Percentiles rank a stretch among this genome's conserved stretches.
phyloP scores from a whole-genome alignment of 768 basidiomycete genomes.

The Boletus subparvulus region DNA sequence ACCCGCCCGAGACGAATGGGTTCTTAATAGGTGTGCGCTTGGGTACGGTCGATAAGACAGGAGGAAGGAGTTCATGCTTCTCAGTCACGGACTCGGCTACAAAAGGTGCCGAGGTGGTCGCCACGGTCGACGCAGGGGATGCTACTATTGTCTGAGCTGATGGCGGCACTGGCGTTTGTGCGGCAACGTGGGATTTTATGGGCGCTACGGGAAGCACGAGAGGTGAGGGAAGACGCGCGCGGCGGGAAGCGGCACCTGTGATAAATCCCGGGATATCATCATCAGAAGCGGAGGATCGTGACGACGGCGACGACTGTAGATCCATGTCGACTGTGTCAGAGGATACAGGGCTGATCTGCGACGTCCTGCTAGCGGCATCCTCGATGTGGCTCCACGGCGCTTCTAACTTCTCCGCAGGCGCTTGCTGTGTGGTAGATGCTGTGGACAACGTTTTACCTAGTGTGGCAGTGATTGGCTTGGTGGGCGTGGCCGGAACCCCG shows the following conservation, averaged over 20 bases:
- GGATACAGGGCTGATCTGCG: slow-evolving; percentile 32
- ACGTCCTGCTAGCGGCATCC: slow-evolving; percentile 28
- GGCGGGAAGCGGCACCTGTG: slow-evolving; percentile 31
- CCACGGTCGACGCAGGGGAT: slow-evolving; percentile 19
- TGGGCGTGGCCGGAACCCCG: slow-evolving; percentile 5
- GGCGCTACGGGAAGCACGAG: slow-evolving; percentile 23
- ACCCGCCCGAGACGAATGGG: slow-evolving; percentile 53
- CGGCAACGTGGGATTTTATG: slow-evolving; percentile 4
- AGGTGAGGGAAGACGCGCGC: slow-evolving; percentile 24
- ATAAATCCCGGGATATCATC: slow-evolving; percentile 37
- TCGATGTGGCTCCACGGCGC: slow-evolving; percentile 21
- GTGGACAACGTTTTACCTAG: slow-evolving; percentile 10
- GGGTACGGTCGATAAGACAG: not conserved
- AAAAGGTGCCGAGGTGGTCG: slow-evolving; percentile 8
- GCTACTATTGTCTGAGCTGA: slow-evolving; percentile 17
- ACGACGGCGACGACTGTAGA: slow-evolving; percentile 34
- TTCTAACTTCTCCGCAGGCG: slow-evolving; percentile 15
- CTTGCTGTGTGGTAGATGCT: slow-evolving; percentile 18
- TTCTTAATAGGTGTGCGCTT: slow-evolving; percentile 32
- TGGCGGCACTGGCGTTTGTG: slow-evolving; percentile 14
- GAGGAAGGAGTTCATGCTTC: slow-evolving; percentile 8
- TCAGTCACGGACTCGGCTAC: slow-evolving; percentile 7
- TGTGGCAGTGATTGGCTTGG: slow-evolving; percentile 1
- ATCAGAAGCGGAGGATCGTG: slow-evolving; percentile 17
- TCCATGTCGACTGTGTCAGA: slow-evolving; percentile 37